Percentiles rank a stretch among this genome's conserved stretches.
These are phyloP conservation scores for Ophiostoma montium DNA, from an alignment of 2,329 filamentous ascomycete genomes.

Conservation along the genomic window DNA sequence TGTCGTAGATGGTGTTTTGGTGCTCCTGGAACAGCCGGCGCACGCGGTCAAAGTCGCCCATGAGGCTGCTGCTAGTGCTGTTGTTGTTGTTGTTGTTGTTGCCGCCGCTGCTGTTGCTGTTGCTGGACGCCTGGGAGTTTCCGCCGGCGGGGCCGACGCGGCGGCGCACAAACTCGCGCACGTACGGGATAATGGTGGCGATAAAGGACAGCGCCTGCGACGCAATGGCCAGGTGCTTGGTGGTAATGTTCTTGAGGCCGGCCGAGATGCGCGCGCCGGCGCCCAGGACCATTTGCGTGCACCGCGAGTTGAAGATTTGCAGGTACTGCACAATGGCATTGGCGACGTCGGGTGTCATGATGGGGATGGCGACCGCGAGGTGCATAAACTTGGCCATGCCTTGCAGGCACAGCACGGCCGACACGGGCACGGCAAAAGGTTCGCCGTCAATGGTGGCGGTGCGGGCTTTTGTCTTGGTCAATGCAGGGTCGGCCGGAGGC, in stretches of 20 bases:
- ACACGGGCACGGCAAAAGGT: constrained; percentile 72
- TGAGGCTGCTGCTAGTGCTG: constrained; percentile 38
- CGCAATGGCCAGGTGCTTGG: constrained; percentile 83
- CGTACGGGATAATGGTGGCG: constrained; percentile 72
- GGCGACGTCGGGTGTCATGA: constrained; percentile 74
- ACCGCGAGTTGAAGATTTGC: constrained; percentile 87
- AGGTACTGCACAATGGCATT: constrained; percentile 70
- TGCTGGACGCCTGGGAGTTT: constrained; percentile 24
- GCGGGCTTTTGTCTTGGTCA: constrained; percentile 49
- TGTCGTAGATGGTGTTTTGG: constrained; percentile 80
- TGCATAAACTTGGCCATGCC: constrained; percentile 74
- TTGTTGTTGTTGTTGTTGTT: too few species aligned
- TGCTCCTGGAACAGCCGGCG: constrained; percentile 76
- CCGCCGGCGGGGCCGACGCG: constrained; percentile 41
- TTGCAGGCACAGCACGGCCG: constrained; percentile 65
- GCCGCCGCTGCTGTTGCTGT: too few species aligned
- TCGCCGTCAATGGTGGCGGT: constrained; percentile 72
- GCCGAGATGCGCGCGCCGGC: constrained; percentile 82
- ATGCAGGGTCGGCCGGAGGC: constrained; percentile 11
- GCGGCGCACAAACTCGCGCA: constrained; percentile 80
- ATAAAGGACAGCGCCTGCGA: constrained; percentile 82
- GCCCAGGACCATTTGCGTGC: constrained; percentile 90
- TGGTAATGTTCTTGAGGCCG: constrained; percentile 90
- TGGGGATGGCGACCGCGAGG: constrained; percentile 72
- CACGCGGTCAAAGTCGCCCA: constrained; percentile 80